These are phyloP conservation scores for Malassezia nana DNA, from an alignment of 1,284 basidiomycete genomes.

Conservation along the genomic window DNA sequence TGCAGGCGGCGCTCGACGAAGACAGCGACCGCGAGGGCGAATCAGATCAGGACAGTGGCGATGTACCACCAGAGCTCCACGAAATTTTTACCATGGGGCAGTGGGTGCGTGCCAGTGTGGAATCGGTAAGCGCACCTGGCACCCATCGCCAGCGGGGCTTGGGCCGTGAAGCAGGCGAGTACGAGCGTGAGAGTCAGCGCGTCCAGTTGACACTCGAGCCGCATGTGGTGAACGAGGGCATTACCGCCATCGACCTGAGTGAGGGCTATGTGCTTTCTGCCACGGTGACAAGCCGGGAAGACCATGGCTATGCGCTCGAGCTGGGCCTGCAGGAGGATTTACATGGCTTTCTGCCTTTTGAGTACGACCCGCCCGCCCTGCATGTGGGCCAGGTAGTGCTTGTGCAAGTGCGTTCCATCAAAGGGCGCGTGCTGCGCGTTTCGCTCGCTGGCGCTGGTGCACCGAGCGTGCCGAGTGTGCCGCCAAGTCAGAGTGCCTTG, in stretches of 20 bases:
- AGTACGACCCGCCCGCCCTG: slow-evolving; percentile 26
- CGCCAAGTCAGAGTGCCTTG: slow-evolving; percentile 60
- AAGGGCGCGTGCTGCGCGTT: slow-evolving; percentile 44
- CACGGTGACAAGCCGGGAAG: slow-evolving; percentile 64
- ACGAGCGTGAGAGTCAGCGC: slow-evolving; percentile 36
- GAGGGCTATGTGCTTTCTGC: slow-evolving; percentile 32
- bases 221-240: slow-evolving; percentile 70
- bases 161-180: slow-evolving; percentile 37
- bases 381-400: slow-evolving; percentile 46
- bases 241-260: slow-evolving; percentile 68
- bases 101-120: slow-evolving; percentile 72
- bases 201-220: slow-evolving; percentile 84
- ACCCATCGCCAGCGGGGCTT: slow-evolving; percentile 59
- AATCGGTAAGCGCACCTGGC: slow-evolving; percentile 55
- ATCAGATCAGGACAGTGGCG: slow-evolving; percentile 23
- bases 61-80: slow-evolving; percentile 33
- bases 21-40: slow-evolving; percentile 50
- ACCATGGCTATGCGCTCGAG: slow-evolving; percentile 86
- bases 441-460: slow-evolving; percentile 36
- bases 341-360: slow-evolving; percentile 42
- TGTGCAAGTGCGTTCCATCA: slow-evolving; percentile 42
- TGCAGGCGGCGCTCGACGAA: slow-evolving; percentile 51
- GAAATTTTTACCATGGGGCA: slow-evolving; percentile 75
- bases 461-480: slow-evolving; percentile 19
- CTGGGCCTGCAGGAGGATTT: slow-evolving; percentile 54